These are phyloP conservation scores for Colletotrichum sidae DNA, from an alignment of 2,329 filamentous ascomycete species.

Conservation along the genomic window DNA sequence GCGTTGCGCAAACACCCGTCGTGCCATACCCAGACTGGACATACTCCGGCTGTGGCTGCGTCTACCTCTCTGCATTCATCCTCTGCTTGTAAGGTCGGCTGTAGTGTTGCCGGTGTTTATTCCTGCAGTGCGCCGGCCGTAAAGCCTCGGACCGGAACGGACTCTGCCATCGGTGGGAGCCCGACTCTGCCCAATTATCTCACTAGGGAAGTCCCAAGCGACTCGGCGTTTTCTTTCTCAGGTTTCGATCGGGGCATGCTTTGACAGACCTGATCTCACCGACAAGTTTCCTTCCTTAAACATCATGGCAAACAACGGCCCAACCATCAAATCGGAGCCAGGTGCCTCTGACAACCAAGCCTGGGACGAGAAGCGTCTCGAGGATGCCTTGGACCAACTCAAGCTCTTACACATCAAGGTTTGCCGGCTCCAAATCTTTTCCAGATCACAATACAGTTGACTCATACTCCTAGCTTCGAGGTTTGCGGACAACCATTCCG, in stretches of 20 bases:
- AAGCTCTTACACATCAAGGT: conserved; percentile 68
- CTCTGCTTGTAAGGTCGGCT: conserved; percentile 3
- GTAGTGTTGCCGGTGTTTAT: neutral
- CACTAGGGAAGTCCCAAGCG: neutral
- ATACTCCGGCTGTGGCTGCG: conserved; percentile 11
- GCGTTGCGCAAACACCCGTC: conserved; percentile 24
- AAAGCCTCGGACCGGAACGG: neutral
- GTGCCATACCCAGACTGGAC: conserved; percentile 4
- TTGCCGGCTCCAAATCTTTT: conserved; percentile 34
- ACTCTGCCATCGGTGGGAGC: neutral
- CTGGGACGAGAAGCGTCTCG: conserved; percentile 62
- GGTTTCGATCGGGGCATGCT: too few species aligned
- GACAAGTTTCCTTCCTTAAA: too few species aligned
- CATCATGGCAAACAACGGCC: conserved; percentile 31
- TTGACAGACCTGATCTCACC: too few species aligned
- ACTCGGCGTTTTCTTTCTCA: neutral
- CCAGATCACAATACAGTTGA: neutral
- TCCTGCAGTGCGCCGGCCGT: too few species aligned
- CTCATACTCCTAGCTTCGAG: conserved; percentile 53
- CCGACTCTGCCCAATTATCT: conserved; percentile 1
- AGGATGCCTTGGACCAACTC: conserved; percentile 61
- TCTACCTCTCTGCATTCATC: conserved; percentile 10
- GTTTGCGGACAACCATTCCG: conserved; percentile 61
- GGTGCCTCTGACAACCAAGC: conserved; percentile 44
- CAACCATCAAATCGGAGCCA: conserved; percentile 20